Base-by-base conservation (phyloP, 2,329 filamentous ascomycete species). In the Fusarium sp. region DNA sequence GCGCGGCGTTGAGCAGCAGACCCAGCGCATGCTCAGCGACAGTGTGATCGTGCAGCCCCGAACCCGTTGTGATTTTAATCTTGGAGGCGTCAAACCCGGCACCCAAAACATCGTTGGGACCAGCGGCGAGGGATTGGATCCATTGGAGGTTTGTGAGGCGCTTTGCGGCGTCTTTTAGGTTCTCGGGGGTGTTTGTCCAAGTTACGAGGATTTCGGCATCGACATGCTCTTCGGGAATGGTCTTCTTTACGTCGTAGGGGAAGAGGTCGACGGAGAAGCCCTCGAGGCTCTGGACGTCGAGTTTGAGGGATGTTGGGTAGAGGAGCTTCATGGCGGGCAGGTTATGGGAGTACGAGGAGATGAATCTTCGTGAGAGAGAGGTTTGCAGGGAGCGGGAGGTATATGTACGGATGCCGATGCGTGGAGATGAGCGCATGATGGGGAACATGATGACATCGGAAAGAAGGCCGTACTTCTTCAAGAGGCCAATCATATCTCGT, bases 91-190 rank as follows among this genome's bases (percentile, higher is more conserved):
- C 86, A 79, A 92, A 91, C 62, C 89, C 90, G 31, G 89, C 90
- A 56, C 77, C 79, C 22, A 91, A 85, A 20, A 91, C 89, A 77
- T 91, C 90, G 78, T 91, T 91, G 73, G 90, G 90, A 0, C 90
- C 90, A 2, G 90, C 89, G 39, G 90, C 90, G 38, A 91, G 88
- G 0, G 88, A 90, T 76, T 92, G 90, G 79, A 92, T 91, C 89
- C 89, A 92, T 71, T 84, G 84, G 18, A 92, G 83, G 44, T 88
- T 87, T 62, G 83, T 86, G 78, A 91, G 82, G 65, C 86, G 85
- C 55, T 77, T 72, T 4, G 85, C 86, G 53, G 89, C 89, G 76
- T 91, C 87, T 27, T 84, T 80, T 65, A 92, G 88, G 82, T 91
- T 91, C 18, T 81, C 81, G 44, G 87, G 73, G 31, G 82, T 84